Percentiles rank a stretch among this genome's conserved stretches.
These are phyloP conservation scores for Lagerstroemia speciosa DNA, from an alignment of 345 rosid species.

Conservation along the genomic window DNA sequence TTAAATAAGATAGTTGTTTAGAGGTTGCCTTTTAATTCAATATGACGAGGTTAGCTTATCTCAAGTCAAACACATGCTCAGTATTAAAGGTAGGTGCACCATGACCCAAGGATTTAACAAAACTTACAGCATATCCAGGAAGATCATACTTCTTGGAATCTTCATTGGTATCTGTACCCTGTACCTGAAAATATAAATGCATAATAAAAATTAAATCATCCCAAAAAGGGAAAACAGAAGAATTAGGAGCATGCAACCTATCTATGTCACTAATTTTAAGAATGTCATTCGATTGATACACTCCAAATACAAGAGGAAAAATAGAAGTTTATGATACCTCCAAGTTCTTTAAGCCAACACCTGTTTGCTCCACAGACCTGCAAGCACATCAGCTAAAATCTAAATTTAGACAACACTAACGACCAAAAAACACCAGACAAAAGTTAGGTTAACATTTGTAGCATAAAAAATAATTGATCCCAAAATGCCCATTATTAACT, in stretches of 20 bases:
- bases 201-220: neutral
- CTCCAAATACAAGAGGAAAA: neutral
- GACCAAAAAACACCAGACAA: neutral
- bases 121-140: conserved; percentile 74
- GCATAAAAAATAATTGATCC: neutral
- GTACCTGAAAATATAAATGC: conserved; percentile 14
- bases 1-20: neutral
- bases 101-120: neutral
- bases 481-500: neutral
- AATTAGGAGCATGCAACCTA: neutral
- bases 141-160: conserved; percentile 46
- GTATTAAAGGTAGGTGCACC: neutral
- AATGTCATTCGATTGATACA: neutral
- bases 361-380: conserved; percentile 17
- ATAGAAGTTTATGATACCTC: conserved; percentile 24
- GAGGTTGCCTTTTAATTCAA: neutral
- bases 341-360: conserved; percentile 19
- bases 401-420: neutral
- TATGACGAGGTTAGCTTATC: neutral
- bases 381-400: neutral
- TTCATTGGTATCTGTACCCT: conserved; percentile 30
- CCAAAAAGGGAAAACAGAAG: neutral
- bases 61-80: neutral
- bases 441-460: neutral
- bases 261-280: neutral